phyloP scores from a whole-genome alignment of 2,329 filamentous ascomycete genomes.

The Juglanconis oblonga region DNA sequence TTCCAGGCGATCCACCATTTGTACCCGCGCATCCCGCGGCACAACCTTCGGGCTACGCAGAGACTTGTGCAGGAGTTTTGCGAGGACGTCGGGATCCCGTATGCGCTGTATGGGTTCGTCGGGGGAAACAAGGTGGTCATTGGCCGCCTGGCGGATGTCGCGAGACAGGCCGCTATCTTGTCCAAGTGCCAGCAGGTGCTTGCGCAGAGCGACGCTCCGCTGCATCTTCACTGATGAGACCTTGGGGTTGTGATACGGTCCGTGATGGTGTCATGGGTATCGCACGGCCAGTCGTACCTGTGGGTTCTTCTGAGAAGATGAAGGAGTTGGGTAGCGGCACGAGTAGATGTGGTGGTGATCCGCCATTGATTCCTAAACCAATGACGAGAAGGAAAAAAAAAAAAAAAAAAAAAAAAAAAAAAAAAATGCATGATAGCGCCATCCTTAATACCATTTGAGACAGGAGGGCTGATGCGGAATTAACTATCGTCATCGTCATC shows the following conservation, averaged over 20 bases:
- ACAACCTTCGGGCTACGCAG: slow-evolving; percentile 76
- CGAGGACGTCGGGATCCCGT: slow-evolving; percentile 76
- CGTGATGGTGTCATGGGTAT: neutral
- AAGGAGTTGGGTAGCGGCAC: neutral
- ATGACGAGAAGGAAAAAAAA: neutral
- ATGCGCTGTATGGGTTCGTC: slow-evolving; percentile 81
- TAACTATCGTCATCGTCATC: neutral
- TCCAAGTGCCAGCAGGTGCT: slow-evolving; percentile 67
- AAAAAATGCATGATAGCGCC: neutral
- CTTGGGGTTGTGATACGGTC: neutral
- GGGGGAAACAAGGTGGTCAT: slow-evolving; percentile 82
- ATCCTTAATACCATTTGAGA: slow-evolving; percentile 4
- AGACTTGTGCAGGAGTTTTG: slow-evolving; percentile 79
- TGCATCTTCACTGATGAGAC: slow-evolving; percentile 18
- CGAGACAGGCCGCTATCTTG: slow-evolving; percentile 73
- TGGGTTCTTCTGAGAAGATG: neutral
- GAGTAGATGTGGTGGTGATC: too few relatives aligned
- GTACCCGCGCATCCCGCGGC: slow-evolving; percentile 77
- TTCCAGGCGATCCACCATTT: slow-evolving; percentile 89
- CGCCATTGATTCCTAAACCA: too few relatives aligned
- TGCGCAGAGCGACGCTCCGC: slow-evolving; percentile 27
- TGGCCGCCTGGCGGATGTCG: slow-evolving; percentile 71
- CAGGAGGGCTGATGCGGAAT: neutral
- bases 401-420: neutral
- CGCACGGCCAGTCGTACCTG: neutral